Base-by-base conservation (phyloP, 2,329 filamentous ascomycete species). In the Hymenoscyphus fructigenus region DNA sequence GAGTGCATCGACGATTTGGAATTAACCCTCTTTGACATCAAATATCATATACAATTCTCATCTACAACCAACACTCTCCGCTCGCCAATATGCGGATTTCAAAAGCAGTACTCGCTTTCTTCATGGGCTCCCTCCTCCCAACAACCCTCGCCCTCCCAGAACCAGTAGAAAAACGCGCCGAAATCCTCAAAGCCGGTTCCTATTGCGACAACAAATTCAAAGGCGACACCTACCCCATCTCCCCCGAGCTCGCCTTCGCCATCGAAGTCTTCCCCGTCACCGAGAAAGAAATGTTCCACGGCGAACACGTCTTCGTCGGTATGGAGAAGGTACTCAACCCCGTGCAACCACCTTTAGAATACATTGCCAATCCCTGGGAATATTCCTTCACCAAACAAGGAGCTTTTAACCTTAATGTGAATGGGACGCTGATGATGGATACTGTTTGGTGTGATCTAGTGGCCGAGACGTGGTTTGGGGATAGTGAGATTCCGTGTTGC, bases 181-280 rank as follows among this genome's bases (percentile, higher is more conserved):
- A 59, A 14, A 36, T 36, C 29, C 15, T 20, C 9, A 15, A 38
- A 20, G 28, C 57, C 5, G 57, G 57, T 1, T 26, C 20, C 6
- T 2, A n/a, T 17, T 59, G 57, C 57, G 32, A 41, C 34, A 2
- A 17, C 20, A 59, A 41, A 38, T 59, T 20, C 34, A 20, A 15
- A 23, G 5, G 15, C 17, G 7, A 12, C 29, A 41, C 7, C 29
- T 59, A 59, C 34, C 29, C 20, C 34, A 15, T 59, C 34, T 23
- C 57, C 32, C 34, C 57, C 3, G 57, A 59, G 34, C 20, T 38
- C 10, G 12, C 29, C 29, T 59, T 59, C 57, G 20, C 57, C 29
- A 23, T 59, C n/a, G 28, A 34, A 34, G 57, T 59, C 32, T n/a
- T 59, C n/a, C 34, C 57, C 57, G 57, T 15, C n/a, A 10, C 32